Evolutionary conservation across 2,329 filamentous ascomycete genomes (phyloP), one percentile per base, ranked within the genome.

Genomic region (Ophiocordyceps camponoti-leonardi): DNA sequence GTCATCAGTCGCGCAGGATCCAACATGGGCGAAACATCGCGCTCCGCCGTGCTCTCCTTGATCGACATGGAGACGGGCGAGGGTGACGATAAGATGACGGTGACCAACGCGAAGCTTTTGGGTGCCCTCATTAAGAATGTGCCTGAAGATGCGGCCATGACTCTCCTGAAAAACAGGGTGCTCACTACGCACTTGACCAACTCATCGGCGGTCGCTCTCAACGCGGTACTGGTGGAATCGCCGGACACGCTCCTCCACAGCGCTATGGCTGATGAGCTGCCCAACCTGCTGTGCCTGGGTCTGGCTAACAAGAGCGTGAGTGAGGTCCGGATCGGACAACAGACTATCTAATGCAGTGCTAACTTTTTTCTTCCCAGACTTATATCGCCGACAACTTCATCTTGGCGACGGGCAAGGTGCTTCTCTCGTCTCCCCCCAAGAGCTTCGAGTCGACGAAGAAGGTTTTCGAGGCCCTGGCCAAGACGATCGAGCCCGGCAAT

Each of bases 11-110:
- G 94, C 64, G 90, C 88, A 18, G 92, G 92, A 46, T 73, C 73
- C 47, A 95, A 90, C 64, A 98, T 98, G 92, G 88, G 85, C 54
- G 92, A 96, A 56, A 68, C 80, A 20, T 95, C 90, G 43, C 80
- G 88, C 46, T 75, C 79, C 49, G 80, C 88, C n/a, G 86, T 98
- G 23, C 69, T 98, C 43, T 75, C 77, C 41, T 71, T 98, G 43
- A 95, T 98, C 56, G 92, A 96, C 60, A 79, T 79, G 53, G 87
- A 94, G 49, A 67, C 74, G 4, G 83, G 86, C 49, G 83, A 85
- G 52, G 73, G 73, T 42, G 85, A 87, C 56, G 75, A 79, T 59
- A 68, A 77, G 16, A 90, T 93, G 77, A 81, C 82, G 13, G 85
- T 94, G 46, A 94, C 88, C 8, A 87, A 94, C 56, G 87, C 92